Conservation (phyloP, 164 flowering plant species). For the Warburgia ugandensis region DNA sequence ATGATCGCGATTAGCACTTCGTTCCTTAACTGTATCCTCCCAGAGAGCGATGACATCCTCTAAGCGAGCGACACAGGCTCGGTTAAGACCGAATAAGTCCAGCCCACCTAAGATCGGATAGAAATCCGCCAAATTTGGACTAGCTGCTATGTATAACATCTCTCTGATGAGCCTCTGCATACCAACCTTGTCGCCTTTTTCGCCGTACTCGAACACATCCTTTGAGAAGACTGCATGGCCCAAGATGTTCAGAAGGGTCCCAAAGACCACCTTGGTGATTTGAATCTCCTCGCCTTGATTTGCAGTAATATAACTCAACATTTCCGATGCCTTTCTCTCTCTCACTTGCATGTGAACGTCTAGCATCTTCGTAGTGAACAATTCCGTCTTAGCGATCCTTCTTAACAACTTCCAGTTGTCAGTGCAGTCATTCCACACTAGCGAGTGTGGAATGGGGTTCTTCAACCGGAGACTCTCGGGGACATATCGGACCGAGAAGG, state of each 20-base stretch:
- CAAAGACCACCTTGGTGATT: conserved; percentile 19
- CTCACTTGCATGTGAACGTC: conserved; percentile 20
- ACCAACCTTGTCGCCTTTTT: conserved; percentile 10
- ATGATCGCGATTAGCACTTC: conserved; percentile 12
- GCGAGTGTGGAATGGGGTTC: conserved; percentile 6
- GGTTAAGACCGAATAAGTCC: conserved; percentile 21
- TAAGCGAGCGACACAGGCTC: conserved; percentile 9
- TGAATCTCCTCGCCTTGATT: conserved; percentile 19
- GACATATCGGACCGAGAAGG: conserved; percentile 15
- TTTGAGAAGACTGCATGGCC: conserved; percentile 16
- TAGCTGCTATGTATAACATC: conserved; percentile 6
- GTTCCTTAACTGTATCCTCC: conserved; percentile 22
- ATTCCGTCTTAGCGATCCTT: conserved; percentile 21
- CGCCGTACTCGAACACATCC: conserved; percentile 18
- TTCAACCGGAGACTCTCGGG: conserved; percentile 4
- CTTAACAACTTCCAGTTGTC: conserved; percentile 29
- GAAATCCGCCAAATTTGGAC: conserved; percentile 27
- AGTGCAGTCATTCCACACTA: conserved; percentile 27
- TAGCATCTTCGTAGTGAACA: conserved; percentile 21
- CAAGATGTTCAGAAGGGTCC: conserved; percentile 17
- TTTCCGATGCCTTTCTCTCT: conserved; percentile 22
- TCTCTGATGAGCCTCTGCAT: conserved; percentile 12
- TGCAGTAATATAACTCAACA: conserved; percentile 15
- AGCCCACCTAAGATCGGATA: conserved; percentile 23
- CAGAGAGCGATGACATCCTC: conserved; percentile 13